A percentile compares a stretch with the other conserved stretches of the same genome.
These are phyloP conservation scores for Breynia disticha DNA, from an alignment of 441 rosid genomes.

Conservation along the genomic window DNA sequence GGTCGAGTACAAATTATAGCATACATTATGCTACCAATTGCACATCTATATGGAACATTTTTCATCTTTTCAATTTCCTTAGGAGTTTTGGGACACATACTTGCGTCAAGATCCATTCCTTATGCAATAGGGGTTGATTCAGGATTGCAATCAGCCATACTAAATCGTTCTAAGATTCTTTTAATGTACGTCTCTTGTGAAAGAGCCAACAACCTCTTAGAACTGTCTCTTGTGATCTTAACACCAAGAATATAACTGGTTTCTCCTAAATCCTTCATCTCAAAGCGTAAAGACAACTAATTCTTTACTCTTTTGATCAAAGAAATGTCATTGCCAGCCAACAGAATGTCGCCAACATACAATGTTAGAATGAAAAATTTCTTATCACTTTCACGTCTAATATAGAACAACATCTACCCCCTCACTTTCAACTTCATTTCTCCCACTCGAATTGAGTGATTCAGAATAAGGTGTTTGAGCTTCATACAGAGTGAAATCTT, in stretches of 20 bases:
- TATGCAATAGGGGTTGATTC: not conserved
- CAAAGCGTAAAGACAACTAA: not conserved
- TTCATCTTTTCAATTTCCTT: not conserved
- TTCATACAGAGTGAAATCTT: not conserved
- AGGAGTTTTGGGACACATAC: not conserved
- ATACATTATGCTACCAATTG: too few species aligned
- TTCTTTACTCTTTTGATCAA: not conserved
- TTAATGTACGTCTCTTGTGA: constrained; percentile 1
- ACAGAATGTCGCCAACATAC: constrained; percentile 2
- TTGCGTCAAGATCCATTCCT: not conserved
- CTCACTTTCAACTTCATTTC: too few species aligned
- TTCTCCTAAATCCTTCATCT: not conserved
- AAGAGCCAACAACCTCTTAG: constrained; percentile 4
- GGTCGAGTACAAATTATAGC: too few species aligned
- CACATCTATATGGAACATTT: not conserved
- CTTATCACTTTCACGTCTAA: not conserved
- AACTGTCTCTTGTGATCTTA: constrained; percentile 1
- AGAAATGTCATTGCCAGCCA: constrained; percentile 5
- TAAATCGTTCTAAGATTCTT: constrained; percentile 1
- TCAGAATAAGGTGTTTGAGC: too few species aligned
- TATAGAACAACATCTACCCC: too few species aligned
- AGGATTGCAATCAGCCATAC: not conserved
- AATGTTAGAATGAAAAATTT: not conserved
- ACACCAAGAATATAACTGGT: not conserved
- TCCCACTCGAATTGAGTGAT: too few species aligned